Evolutionary conservation across 2,329 filamentous ascomycete genomes (phyloP).

Genomic region (Colletotrichum costaricense): DNA sequence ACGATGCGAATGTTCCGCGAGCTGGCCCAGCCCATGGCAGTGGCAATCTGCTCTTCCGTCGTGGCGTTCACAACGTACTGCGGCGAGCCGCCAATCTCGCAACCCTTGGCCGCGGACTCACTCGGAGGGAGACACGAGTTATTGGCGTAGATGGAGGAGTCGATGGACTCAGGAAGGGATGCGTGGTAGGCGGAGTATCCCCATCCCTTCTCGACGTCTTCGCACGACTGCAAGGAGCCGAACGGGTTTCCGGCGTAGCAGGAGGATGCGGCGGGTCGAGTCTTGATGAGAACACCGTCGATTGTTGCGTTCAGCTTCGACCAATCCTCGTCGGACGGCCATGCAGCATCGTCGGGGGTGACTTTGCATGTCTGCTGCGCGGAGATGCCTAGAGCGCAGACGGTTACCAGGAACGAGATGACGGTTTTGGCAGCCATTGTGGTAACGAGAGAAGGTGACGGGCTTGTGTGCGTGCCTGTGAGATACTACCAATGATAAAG

Average conservation of each 20-base stretch:
- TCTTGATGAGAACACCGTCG: slow-evolving; percentile 55
- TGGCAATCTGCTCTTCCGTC: slow-evolving; percentile 43
- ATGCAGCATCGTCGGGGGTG: slow-evolving; percentile 9
- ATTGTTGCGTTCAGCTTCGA: slow-evolving; percentile 55
- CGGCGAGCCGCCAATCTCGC: slow-evolving; percentile 45
- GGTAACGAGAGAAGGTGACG: not conserved
- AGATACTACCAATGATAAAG: not conserved
- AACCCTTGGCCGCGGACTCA: slow-evolving; percentile 39
- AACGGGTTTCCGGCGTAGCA: slow-evolving; percentile 53
- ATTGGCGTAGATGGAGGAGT: slow-evolving; percentile 16
- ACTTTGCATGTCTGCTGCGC: slow-evolving; percentile 22
- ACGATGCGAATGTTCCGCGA: slow-evolving; percentile 59
- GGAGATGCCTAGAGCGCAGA: not conserved
- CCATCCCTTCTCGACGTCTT: slow-evolving; percentile 13
- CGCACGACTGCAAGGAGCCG: slow-evolving; percentile 1
- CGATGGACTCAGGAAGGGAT: slow-evolving; percentile 13
- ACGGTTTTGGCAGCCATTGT: not conserved
- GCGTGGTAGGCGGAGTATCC: slow-evolving; percentile 15
- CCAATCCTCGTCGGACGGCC: slow-evolving; percentile 46
- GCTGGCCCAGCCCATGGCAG: slow-evolving; percentile 29
- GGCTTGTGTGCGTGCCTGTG: not conserved
- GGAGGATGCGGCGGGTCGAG: slow-evolving; percentile 54
- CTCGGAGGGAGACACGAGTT: slow-evolving; percentile 19
- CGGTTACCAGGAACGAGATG: not conserved
- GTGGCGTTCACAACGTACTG: slow-evolving; percentile 50